phyloP scores from a whole-genome alignment of 2,329 filamentous ascomycete species.

The Apiospora kogelbergensis region DNA sequence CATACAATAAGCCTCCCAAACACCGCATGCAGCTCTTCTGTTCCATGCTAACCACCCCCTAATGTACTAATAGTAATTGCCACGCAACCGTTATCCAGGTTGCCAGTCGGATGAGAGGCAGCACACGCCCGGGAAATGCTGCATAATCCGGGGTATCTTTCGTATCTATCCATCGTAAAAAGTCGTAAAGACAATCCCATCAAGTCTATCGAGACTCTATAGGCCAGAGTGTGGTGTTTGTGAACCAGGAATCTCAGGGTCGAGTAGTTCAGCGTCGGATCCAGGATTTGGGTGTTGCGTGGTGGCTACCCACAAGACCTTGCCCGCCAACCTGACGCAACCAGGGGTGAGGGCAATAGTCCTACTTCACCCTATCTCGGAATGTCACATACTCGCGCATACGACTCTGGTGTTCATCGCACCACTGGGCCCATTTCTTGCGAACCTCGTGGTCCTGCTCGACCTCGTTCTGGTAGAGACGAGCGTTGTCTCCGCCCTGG shows the following conservation, averaged over 20 bases:
- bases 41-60: background rate
- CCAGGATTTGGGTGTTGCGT: background rate
- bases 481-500: slow-evolving; percentile 40
- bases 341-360: slow-evolving; percentile 10
- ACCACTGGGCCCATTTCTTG: slow-evolving; percentile 59
- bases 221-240: background rate
- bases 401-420: slow-evolving; percentile 58
- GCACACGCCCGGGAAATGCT: background rate
- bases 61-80: background rate
- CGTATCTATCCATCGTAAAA: slow-evolving; percentile 3
- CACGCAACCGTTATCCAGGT: background rate
- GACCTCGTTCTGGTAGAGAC: slow-evolving; percentile 59
- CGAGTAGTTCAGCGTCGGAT: slow-evolving; percentile 8
- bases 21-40: background rate
- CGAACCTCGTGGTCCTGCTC: slow-evolving; percentile 65
- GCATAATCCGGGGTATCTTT: slow-evolving; percentile 2
- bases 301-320: slow-evolving; percentile 4
- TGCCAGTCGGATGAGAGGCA: background rate
- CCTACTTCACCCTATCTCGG: slow-evolving; percentile 41
- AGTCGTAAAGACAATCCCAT: slow-evolving; percentile 2
- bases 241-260: background rate
- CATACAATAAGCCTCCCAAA: slow-evolving; percentile 3
- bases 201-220: background rate
- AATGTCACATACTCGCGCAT: slow-evolving; percentile 57
- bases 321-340: background rate